Base-by-base conservation (phyloP, 768 basidiomycete genomes). In the Podaxis sp. region DNA sequence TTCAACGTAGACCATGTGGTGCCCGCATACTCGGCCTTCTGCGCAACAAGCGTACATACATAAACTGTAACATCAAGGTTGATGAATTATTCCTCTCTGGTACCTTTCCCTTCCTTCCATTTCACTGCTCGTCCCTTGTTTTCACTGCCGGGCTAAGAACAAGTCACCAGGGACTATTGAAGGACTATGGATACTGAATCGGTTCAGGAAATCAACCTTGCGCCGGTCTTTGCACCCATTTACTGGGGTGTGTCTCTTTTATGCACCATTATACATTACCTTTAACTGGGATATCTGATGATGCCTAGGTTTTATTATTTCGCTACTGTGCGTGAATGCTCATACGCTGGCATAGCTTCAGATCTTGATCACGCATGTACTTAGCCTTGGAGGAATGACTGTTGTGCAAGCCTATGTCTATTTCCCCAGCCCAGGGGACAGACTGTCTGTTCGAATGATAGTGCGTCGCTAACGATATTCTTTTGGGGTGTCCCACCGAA, bases 331-430 rank as follows among this genome's bases (percentile, higher is more conserved):
- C 22, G 64, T 48, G 15, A 37, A 40, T 46, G 5, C 15, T 12
- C 37, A 17, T 51, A 41, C 40, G 49, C 17, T 22, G n/a, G 11
- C 5, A 30, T 26, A 10, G 22, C 50, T n/a, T 51, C 17, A 54
- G 36, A 17, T n/a, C 28, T 26, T 13, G 26, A 41, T 5, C 2
- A 17, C 59, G 20, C 49, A 8, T 15, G 5, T 20, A 33, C 33
- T 8, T 44, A 80, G 79, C 33, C 67, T 79, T 5, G 73, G 72
- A 13, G 79, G 79, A 20, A 78, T 80, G 49, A 77, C 74, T 4
- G 71, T 79, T 28, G 69, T 79, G 38, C 79, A 81, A 65, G 77
- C 76, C 5, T 79, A 78, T 52, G 68, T 76, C 12, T 80, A 79
- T 66, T 79, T 80, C 58, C 71, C 74, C 5, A 66, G 64, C 24